Percentiles rank a stretch among this genome's conserved stretches.
These are phyloP conservation scores for Cercospora berteroae DNA, from an alignment of 2,329 filamentous ascomycete genomes.

Conservation along the genomic window DNA sequence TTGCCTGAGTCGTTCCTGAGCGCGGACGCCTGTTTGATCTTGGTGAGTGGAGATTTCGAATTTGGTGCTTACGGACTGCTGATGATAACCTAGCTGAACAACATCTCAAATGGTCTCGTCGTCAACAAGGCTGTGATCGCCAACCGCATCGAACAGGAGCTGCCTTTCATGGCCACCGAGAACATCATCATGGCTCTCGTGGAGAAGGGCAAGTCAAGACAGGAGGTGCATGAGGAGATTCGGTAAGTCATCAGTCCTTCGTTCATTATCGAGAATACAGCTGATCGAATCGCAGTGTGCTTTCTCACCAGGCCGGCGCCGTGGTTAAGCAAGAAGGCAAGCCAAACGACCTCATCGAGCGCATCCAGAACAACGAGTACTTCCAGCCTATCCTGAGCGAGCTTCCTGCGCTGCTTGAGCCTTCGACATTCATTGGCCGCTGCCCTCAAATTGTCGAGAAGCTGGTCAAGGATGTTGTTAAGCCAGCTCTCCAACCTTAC, in stretches of 20 bases:
- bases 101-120: slow-evolving; percentile 70
- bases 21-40: slow-evolving; percentile 60
- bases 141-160: slow-evolving; percentile 66
- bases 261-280: background rate
- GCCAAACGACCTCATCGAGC: slow-evolving; percentile 76
- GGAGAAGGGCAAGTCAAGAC: slow-evolving; percentile 66
- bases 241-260: slow-evolving; percentile 37
- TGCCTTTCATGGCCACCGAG: slow-evolving; percentile 65
- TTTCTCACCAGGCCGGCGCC: slow-evolving; percentile 71
- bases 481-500: slow-evolving; percentile 39
- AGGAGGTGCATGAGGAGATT: slow-evolving; percentile 85
- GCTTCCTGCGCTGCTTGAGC: slow-evolving; percentile 40
- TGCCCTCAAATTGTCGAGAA: slow-evolving; percentile 43
- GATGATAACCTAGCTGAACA: slow-evolving; percentile 48
- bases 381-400: slow-evolving; percentile 55
- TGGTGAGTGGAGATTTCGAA: slow-evolving; percentile 37
- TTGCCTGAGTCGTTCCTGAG: slow-evolving; percentile 51
- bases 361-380: slow-evolving; percentile 70
- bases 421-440: slow-evolving; percentile 40
- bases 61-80: background rate
- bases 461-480: slow-evolving; percentile 40
- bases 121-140: slow-evolving; percentile 75
- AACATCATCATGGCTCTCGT: slow-evolving; percentile 77
- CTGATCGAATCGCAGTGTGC: slow-evolving; percentile 48
- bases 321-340: slow-evolving; percentile 72